These are phyloP conservation scores for Penicillium sp. DNA, from an alignment of 2,329 filamentous ascomycete genomes.

Conservation along the genomic window DNA sequence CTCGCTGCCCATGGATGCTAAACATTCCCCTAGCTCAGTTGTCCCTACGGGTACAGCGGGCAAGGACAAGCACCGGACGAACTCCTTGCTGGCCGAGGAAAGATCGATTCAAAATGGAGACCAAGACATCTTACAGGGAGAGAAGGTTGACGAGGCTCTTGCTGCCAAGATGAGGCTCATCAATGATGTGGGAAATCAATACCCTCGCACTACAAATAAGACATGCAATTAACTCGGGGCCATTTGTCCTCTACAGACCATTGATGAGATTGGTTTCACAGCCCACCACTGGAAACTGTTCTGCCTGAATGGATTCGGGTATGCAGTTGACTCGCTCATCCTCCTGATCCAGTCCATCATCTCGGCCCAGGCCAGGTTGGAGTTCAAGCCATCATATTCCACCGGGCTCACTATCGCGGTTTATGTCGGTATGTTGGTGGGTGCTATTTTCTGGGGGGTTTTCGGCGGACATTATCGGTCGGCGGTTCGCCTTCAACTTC, in stretches of 20 bases:
- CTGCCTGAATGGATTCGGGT: conserved; percentile 61
- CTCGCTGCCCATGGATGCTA: background rate
- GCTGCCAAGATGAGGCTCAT: conserved; percentile 41
- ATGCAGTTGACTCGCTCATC: conserved; percentile 41
- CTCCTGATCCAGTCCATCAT: conserved; percentile 37
- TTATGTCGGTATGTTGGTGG: conserved; percentile 44
- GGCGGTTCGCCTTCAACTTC: conserved; percentile 66
- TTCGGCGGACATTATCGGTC: conserved; percentile 65
- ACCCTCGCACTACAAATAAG: background rate
- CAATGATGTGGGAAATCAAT: conserved; percentile 27
- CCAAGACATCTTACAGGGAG: conserved; percentile 10
- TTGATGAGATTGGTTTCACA: conserved; percentile 62
- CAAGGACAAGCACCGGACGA: background rate
- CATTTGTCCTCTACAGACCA: conserved; percentile 22
- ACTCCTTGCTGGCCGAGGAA: background rate
- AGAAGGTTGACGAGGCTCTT: conserved; percentile 38
- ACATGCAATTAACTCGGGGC: background rate
- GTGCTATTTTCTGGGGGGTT: conserved; percentile 66
- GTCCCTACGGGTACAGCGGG: background rate
- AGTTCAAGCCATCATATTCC: conserved; percentile 29
- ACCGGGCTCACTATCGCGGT: conserved; percentile 42
- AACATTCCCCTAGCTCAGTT: background rate
- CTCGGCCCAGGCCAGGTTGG: conserved; percentile 20
- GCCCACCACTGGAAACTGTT: conserved; percentile 60
- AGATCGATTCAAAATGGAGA: background rate